A percentile compares a stretch with the other conserved stretches of the same genome.
Evolutionary conservation across 768 basidiomycete genomes (phyloP).

Genomic region (Suillus brevipes): DNA sequence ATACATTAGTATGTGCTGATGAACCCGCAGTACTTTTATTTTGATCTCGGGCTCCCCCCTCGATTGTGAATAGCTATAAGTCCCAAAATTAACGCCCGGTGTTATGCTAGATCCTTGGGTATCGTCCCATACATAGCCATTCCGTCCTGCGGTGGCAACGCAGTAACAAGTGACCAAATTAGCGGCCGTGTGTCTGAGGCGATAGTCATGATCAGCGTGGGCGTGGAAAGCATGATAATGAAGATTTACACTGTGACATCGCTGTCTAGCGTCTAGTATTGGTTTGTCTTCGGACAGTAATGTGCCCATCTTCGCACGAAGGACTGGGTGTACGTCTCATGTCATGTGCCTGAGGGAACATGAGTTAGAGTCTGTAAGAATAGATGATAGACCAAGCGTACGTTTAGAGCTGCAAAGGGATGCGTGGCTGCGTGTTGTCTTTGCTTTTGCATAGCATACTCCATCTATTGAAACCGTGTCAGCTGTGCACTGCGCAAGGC

Average conservation of each 20-base stretch:
- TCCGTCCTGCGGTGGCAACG: slow-evolving; percentile 25
- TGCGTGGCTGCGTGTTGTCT: slow-evolving; percentile 27
- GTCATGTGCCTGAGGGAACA: slow-evolving; percentile 26
- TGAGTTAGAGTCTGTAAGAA: slow-evolving; percentile 8
- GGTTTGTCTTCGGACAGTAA: slow-evolving; percentile 34
- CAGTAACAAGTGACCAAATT: slow-evolving; percentile 16
- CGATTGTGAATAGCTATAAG: slow-evolving; percentile 10
- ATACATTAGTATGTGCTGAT: slow-evolving; percentile 8
- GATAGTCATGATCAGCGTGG: slow-evolving; percentile 18
- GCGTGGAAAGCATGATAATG: too few relatives aligned
- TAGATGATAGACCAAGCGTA: slow-evolving; percentile 14
- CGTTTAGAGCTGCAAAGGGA: slow-evolving; percentile 23
- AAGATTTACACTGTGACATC: slow-evolving; percentile 9
- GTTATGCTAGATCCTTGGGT: slow-evolving; percentile 23
- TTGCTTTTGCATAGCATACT: slow-evolving; percentile 32
- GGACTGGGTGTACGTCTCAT: slow-evolving; percentile 34
- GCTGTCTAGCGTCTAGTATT: slow-evolving; percentile 23
- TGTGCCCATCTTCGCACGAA: slow-evolving; percentile 31
- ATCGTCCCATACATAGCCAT: slow-evolving; percentile 19
- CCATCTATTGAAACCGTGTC: slow-evolving; percentile 27
- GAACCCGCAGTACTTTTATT: slow-evolving; percentile 4
- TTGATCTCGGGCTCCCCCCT: not conserved
- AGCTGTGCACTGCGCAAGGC: slow-evolving; percentile 5
- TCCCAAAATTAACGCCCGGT: slow-evolving; percentile 24
- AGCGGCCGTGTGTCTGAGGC: slow-evolving; percentile 30